phyloP scores from a whole-genome alignment of 306 rosid species.

The Gleditsia sinensis region DNA sequence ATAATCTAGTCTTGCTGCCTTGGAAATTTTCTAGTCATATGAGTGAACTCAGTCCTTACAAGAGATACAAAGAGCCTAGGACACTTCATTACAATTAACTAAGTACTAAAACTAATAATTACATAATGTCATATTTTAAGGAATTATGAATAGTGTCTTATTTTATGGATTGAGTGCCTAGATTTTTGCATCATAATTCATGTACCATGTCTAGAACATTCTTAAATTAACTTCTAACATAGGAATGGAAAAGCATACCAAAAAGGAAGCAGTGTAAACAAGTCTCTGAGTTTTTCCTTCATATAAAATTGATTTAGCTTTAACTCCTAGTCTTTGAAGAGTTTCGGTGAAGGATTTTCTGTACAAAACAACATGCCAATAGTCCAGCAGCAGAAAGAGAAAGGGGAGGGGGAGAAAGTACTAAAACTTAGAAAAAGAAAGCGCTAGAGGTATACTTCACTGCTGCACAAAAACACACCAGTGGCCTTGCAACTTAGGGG shows the following conservation, averaged over 20 bases:
- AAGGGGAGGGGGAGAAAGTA: background rate
- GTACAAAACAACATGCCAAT: conserved; percentile 37
- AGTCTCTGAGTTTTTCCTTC: conserved; percentile 89
- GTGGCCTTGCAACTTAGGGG: background rate
- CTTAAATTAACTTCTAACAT: too few species aligned
- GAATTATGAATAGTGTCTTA: too few species aligned
- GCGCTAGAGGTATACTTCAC: background rate
- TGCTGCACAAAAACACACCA: background rate
- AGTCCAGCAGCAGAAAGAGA: conserved; percentile 6
- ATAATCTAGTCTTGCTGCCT: too few species aligned
- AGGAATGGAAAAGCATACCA: conserved; percentile 1
- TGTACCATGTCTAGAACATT: too few species aligned
- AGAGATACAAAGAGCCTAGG: too few species aligned
- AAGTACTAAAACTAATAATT: too few species aligned
- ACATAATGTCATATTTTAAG: too few species aligned
- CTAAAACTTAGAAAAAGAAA: conserved; percentile 11
- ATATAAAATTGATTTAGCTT: conserved; percentile 70
- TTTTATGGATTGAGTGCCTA: too few species aligned
- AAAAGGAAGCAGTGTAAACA: conserved; percentile 47
- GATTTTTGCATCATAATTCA: too few species aligned
- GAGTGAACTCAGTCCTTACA: too few species aligned
- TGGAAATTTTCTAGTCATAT: too few species aligned
- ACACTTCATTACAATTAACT: too few species aligned
- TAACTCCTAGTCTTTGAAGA: conserved; percentile 69
- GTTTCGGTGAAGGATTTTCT: conserved; percentile 80